Evolutionary conservation across 2,329 filamentous ascomycete species (phyloP), one percentile per base, ranked within the genome.

Genomic region (Grosmannia serpens): DNA sequence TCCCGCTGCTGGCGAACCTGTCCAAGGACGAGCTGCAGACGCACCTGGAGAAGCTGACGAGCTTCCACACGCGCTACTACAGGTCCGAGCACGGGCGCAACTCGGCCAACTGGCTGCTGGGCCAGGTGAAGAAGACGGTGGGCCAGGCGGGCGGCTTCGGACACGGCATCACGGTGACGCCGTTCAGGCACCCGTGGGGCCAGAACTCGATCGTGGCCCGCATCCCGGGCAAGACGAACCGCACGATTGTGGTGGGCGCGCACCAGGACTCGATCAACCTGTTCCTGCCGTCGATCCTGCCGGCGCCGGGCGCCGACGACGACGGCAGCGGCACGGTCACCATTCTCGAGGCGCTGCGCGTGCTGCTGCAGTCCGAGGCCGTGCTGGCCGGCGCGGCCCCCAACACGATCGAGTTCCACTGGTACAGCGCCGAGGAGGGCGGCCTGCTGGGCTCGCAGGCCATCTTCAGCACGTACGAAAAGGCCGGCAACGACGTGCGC

Each of bases 261-360:
- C 91, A 96, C 71, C 91, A 95, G 70, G 92, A 97, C 71, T 95
- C 89, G 66, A 95, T 96, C 74, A 97, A 97, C 73, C 79, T 96
- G 52, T 95, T 90, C 75, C 73, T 96, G 15, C 92, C 91, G 1
- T 89, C 87, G 2, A 77, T 95, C 41, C 79, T 96, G 38, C 82
- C 88, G 17, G 91, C 92, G 0, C 92, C 92, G 0, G 92, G 92
- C 52, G 91, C 92, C n/a, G 94, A 97, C 65, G 92, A 97, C 65
- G 92, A 96, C 69, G 92, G 91, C 62, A 91, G 87, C 65, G 91
- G 91, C 59, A 94, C 91, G 2, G 90, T 97, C 24, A 97, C 92
- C 11, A 97, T 96, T 65, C 82, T 97, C 57, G 92, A 99, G 73
- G 89, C 91, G 3, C 82, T 99, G 68, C 84, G 90, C 41, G 86